Percentiles rank a stretch among this genome's conserved stretches.
These are phyloP conservation scores for Leccinum subrobustum DNA, from an alignment of 1,284 basidiomycete species.

Conservation along the genomic window DNA sequence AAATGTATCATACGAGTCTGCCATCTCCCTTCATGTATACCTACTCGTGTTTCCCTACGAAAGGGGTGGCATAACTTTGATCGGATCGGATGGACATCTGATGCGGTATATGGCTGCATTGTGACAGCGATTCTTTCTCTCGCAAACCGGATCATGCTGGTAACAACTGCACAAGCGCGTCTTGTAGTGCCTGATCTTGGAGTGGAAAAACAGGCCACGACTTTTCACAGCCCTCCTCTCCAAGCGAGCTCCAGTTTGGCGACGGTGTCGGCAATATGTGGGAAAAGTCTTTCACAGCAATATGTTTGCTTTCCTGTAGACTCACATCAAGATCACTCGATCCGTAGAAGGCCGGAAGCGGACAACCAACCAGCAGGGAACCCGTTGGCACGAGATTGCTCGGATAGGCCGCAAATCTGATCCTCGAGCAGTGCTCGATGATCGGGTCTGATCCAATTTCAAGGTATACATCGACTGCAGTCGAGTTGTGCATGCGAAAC, in stretches of 20 bases:
- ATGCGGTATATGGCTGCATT: no score
- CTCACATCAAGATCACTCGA: not conserved
- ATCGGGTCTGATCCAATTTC: slow-evolving; percentile 66
- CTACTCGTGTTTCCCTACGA: not conserved
- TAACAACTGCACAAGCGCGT: slow-evolving; percentile 22
- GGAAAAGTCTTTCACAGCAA: slow-evolving; percentile 74
- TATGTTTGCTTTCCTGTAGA: slow-evolving; percentile 22
- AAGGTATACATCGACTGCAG: slow-evolving; percentile 58
- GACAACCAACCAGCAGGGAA: slow-evolving; percentile 20
- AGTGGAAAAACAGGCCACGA: slow-evolving; percentile 27
- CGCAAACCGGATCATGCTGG: not conserved
- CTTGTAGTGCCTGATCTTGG: slow-evolving; percentile 12
- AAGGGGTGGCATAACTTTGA: not conserved
- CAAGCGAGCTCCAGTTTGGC: slow-evolving; percentile 62
- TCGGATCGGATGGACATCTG: not conserved
- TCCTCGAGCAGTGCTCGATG: slow-evolving; percentile 65
- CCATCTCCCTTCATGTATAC: slow-evolving; percentile 14
- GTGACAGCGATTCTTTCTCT: not conserved
- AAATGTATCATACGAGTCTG: slow-evolving; percentile 22
- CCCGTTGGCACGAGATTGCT: slow-evolving; percentile 17
- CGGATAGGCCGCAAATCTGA: slow-evolving; percentile 65
- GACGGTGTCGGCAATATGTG: slow-evolving; percentile 69
- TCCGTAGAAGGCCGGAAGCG: not conserved
- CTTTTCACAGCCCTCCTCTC: slow-evolving; percentile 16
- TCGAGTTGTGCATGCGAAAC: slow-evolving; percentile 81